Percentiles rank a stretch among this genome's conserved stretches.
These are phyloP conservation scores for Fraxinus velutina DNA, from an alignment of 305 asterid species.

Conservation along the genomic window DNA sequence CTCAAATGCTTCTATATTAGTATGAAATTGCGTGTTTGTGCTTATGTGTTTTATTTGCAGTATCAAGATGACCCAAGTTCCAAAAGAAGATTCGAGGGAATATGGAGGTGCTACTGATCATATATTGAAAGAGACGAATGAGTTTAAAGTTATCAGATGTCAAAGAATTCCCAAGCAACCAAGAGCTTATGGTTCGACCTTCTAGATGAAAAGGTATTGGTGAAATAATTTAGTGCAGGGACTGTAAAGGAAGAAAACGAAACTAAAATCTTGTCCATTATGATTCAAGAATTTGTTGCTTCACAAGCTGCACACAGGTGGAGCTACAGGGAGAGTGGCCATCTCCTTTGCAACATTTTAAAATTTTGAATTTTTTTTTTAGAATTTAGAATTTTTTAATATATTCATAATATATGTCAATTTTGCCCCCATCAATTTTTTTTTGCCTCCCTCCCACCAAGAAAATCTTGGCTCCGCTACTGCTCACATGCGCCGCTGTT, in stretches of 20 bases:
- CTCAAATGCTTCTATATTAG: not conserved
- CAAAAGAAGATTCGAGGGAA: slow-evolving; percentile 10
- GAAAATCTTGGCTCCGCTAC: not conserved
- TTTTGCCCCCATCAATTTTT: not conserved
- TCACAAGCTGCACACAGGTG: not conserved
- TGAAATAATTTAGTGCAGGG: not conserved
- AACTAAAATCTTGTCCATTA: not conserved
- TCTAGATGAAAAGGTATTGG: not conserved
- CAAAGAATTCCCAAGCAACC: not conserved
- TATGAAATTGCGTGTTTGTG: not conserved
- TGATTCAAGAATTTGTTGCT: not conserved
- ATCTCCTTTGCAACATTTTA: not conserved
- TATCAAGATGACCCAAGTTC: slow-evolving; percentile 36
- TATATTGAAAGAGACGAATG: not conserved
- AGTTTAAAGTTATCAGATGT: not conserved
- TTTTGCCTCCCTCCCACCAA: not conserved
- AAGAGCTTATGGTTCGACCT: not conserved
- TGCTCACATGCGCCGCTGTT: not conserved
- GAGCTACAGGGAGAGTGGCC: not conserved
- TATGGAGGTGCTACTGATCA: not conserved
- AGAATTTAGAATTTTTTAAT: not conserved
- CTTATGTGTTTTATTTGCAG: slow-evolving; percentile 27
- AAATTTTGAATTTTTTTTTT: not conserved
- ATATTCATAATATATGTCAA: not conserved
- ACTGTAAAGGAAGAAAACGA: not conserved